phyloP scores from a whole-genome alignment of 306 rosid genomes.

The Albizia julibrissin region DNA sequence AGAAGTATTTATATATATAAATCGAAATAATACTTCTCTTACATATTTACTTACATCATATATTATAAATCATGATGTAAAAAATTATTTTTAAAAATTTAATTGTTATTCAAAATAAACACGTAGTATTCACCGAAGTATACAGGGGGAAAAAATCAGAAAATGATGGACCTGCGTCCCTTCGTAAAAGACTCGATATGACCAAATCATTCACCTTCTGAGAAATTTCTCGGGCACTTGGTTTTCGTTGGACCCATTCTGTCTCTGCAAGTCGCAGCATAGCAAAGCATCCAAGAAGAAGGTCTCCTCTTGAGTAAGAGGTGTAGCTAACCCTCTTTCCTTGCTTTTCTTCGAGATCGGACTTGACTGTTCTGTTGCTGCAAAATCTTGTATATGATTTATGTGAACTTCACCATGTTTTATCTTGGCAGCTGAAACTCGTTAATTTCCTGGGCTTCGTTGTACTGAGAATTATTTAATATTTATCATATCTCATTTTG shows the following conservation, averaged over 20 bases:
- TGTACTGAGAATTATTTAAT: background rate
- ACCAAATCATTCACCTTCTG: background rate
- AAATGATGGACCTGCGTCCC: no score
- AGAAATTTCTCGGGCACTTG: slow-evolving; percentile 4
- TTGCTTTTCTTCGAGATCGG: background rate
- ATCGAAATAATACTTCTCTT: no score
- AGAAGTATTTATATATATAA: no score
- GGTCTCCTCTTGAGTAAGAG: background rate
- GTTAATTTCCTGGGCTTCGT: background rate
- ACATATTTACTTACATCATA: no score
- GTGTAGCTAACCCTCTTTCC: background rate
- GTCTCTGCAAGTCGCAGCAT: slow-evolving; percentile 3
- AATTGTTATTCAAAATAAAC: no score
- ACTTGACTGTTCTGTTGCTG: slow-evolving; percentile 6
- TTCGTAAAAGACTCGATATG: no score
- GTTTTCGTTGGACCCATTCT: slow-evolving; percentile 15
- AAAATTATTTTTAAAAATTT: no score
- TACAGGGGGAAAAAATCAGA: no score
- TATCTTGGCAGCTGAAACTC: background rate
- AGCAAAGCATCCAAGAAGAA: slow-evolving; percentile 17
- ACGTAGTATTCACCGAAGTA: no score
- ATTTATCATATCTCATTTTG: background rate
- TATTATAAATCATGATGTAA: no score
- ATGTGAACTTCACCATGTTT: background rate
- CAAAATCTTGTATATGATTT: background rate